These are phyloP conservation scores for Blastobotrys elegans DNA, from an alignment of 1,139 yeast genomes.

Conservation along the genomic window DNA sequence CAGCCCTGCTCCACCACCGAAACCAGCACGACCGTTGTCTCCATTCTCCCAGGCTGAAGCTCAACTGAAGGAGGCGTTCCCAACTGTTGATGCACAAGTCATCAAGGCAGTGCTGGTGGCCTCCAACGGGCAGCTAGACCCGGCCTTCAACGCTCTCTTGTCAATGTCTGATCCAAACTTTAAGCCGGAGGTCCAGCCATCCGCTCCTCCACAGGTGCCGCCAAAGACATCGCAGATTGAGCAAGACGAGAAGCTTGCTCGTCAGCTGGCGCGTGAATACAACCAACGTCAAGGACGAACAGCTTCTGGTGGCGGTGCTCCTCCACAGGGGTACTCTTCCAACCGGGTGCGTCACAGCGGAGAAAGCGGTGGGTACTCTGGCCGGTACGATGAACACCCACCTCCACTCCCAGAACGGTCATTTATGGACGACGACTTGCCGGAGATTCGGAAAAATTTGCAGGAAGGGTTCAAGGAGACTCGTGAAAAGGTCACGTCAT, in stretches of 20 bases:
- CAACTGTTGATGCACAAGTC: slow-evolving; percentile 61
- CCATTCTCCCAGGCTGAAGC: slow-evolving; percentile 50
- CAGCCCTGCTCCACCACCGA: slow-evolving; percentile 50
- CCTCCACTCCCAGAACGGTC: slow-evolving; percentile 25
- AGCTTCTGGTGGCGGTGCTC: slow-evolving; percentile 8
- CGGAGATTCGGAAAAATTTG: slow-evolving; percentile 65
- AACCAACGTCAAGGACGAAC: slow-evolving; percentile 30
- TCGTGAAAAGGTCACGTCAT: slow-evolving; percentile 65
- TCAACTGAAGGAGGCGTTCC: slow-evolving; percentile 74
- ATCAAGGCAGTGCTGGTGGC: slow-evolving; percentile 82
- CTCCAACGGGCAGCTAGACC: slow-evolving; percentile 70
- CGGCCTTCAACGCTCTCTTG: slow-evolving; percentile 83
- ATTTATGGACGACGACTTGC: slow-evolving; percentile 57
- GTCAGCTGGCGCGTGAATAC: slow-evolving; percentile 70
- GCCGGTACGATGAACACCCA: slow-evolving; percentile 26
- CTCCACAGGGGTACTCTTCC: slow-evolving; percentile 9
- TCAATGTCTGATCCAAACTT: slow-evolving; percentile 74
- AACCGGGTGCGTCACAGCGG: slow-evolving; percentile 13
- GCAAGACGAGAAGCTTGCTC: slow-evolving; percentile 81
- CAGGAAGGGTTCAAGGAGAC: slow-evolving; percentile 83
- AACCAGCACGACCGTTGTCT: slow-evolving; percentile 64
- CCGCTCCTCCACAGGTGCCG: slow-evolving; percentile 18
- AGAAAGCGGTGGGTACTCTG: slow-evolving; percentile 22
- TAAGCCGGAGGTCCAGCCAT: slow-evolving; percentile 44
- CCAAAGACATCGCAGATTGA: slow-evolving; percentile 43